Conservation (phyloP, 192 early-diverging fungal species). For the Backusella macrospora region DNA sequence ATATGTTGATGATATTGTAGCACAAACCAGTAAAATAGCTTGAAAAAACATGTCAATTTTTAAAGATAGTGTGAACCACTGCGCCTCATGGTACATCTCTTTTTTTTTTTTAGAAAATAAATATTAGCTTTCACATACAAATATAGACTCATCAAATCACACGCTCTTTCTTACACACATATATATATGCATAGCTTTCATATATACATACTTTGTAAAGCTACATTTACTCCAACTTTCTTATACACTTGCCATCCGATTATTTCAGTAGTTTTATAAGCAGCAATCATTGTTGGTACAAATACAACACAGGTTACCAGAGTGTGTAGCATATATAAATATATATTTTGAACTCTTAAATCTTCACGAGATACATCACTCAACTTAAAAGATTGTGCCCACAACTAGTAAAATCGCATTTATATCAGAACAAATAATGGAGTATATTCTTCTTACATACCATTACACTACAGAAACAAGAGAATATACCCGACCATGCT, state of each 20-base stretch:
- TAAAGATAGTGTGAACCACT: slow-evolving; percentile 16
- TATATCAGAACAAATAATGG: background rate
- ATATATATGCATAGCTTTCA: background rate
- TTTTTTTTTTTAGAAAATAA: too few species aligned
- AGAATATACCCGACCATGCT: background rate
- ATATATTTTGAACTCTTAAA: background rate
- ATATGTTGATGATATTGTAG: background rate
- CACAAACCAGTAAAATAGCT: background rate
- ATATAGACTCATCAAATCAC: too few species aligned
- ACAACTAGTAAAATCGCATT: background rate
- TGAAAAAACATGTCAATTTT: slow-evolving; percentile 33
- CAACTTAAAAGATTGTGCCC: background rate
- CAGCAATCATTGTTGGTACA: background rate
- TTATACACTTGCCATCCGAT: slow-evolving; percentile 18
- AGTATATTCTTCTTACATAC: background rate
- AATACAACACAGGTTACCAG: background rate
- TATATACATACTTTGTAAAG: slow-evolving; percentile 9
- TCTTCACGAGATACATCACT: background rate
- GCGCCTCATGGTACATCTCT: slow-evolving; percentile 18
- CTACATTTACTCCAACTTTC: background rate
- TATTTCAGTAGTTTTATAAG: background rate
- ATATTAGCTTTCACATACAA: too few species aligned
- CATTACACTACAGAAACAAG: slow-evolving; percentile 8
- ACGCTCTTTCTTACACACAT: too few species aligned
- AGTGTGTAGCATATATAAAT: background rate